A percentile compares a stretch with the other conserved stretches of the same genome.
These are phyloP conservation scores for Botryotinia calthae DNA, from an alignment of 2,329 filamentous ascomycete genomes.

Conservation along the genomic window DNA sequence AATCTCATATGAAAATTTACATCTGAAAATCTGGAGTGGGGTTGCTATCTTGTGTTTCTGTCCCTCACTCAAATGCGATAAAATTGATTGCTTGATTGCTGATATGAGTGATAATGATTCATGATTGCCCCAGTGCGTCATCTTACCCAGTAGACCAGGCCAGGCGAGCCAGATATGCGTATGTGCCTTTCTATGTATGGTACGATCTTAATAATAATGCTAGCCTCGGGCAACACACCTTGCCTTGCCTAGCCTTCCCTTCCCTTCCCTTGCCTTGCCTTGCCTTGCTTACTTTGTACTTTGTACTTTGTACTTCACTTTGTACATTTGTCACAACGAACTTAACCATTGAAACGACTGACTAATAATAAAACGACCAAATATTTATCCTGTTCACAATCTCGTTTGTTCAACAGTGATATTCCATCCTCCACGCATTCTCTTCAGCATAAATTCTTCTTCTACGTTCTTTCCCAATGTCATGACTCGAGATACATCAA, in stretches of 20 bases:
- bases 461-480: conserved; percentile 38
- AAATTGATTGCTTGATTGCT: not conserved
- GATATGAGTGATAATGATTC: not conserved
- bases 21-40: not conserved
- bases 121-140: conserved; percentile 7
- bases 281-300: not conserved
- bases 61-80: conserved; percentile 1
- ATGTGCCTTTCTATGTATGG: too few species aligned
- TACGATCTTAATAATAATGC: not conserved
- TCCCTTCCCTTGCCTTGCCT: not conserved
- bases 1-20: not conserved
- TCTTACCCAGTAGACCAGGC: not conserved
- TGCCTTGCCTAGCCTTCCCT: not conserved
- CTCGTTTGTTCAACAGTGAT: conserved; percentile 6
- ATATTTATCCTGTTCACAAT: not conserved
- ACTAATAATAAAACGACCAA: not conserved
- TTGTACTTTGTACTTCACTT: too few species aligned
- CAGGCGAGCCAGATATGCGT: not conserved
- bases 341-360: not conserved
- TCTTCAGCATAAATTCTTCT: not conserved
- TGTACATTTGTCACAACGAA: conserved; percentile 3
- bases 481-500: conserved; percentile 50
- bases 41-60: conserved; percentile 6
- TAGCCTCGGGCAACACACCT: not conserved
- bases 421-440: not conserved